Conservation (phyloP, 768 basidiomycete species). For the Lactarius sanguifluus region DNA sequence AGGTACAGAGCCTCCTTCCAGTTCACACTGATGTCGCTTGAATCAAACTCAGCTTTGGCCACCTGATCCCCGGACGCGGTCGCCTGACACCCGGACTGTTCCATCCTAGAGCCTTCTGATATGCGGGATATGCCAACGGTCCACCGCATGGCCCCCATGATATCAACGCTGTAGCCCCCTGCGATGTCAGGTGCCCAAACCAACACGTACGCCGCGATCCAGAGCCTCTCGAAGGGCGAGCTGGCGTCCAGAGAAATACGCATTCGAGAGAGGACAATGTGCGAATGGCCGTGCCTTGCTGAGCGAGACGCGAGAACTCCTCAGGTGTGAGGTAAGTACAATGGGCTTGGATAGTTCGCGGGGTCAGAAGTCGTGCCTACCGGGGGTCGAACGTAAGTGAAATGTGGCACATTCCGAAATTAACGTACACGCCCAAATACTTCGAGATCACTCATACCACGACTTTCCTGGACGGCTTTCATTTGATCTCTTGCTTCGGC, state of each 20-base stretch:
- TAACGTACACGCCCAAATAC: constrained; percentile 64
- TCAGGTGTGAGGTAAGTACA: constrained; percentile 73
- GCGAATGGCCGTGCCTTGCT: constrained; percentile 63
- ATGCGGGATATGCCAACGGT: constrained; percentile 71
- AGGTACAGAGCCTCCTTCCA: constrained; percentile 84
- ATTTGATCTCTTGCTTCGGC: constrained; percentile 79
- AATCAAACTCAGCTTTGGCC: constrained; percentile 14
- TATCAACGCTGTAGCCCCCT: constrained; percentile 78
- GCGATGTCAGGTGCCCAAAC: constrained; percentile 85
- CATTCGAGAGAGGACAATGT: constrained; percentile 87
- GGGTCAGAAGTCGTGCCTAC: constrained; percentile 56
- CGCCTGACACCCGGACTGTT: constrained; percentile 19
- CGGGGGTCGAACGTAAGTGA: not conserved
- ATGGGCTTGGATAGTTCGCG: constrained; percentile 78
- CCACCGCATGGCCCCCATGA: constrained; percentile 79
- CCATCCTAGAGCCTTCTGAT: constrained; percentile 53
- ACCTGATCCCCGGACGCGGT: constrained; percentile 14
- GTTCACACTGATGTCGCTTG: constrained; percentile 51
- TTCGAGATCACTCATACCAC: constrained; percentile 67
- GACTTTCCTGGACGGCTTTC: constrained; percentile 61
- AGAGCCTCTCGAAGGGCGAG: constrained; percentile 74
- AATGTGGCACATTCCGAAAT: not conserved
- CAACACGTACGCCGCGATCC: constrained; percentile 60
- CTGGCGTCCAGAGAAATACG: constrained; percentile 76
- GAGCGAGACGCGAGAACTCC: constrained; percentile 51